Evolutionary conservation across 768 basidiomycete genomes (phyloP).

Genomic region (Asterophora lycoperdoides): DNA sequence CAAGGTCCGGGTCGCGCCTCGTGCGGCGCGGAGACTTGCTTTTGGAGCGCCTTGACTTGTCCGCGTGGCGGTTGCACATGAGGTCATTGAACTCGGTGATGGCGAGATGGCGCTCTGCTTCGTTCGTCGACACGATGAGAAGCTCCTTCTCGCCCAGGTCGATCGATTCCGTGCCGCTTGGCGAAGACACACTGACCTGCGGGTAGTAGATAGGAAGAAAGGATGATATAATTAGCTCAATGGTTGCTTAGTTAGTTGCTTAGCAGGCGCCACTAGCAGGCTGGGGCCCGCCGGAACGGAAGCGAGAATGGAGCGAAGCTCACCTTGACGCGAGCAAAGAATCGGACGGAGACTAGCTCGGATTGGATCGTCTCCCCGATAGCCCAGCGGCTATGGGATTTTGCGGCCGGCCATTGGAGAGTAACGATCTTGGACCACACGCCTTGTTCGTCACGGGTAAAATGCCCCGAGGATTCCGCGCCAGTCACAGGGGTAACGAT

Average conservation of each 20-base stretch:
- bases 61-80: conserved; percentile 20
- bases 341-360: conserved; percentile 59
- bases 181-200: conserved; percentile 47
- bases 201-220: not conserved
- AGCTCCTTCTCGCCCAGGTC: conserved; percentile 71
- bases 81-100: conserved; percentile 54
- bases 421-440: conserved; percentile 63
- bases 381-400: conserved; percentile 70
- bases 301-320: conserved; percentile 5
- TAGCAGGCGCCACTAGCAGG: conserved; percentile 11
- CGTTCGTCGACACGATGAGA: conserved; percentile 63
- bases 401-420: conserved; percentile 67
- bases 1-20: conserved; percentile 31
- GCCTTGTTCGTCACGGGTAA: conserved; percentile 52
- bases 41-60: conserved; percentile 39
- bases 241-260: conserved; percentile 6
- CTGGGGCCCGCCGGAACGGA: conserved; percentile 7
- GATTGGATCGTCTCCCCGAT: conserved; percentile 75
- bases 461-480: conserved; percentile 55
- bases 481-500: conserved; percentile 51
- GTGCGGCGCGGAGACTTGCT: conserved; percentile 53
- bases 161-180: conserved; percentile 59
- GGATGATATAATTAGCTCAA: conserved; percentile 7
- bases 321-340: conserved; percentile 70
- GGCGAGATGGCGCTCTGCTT: conserved; percentile 62